A percentile compares a stretch with the other conserved stretches of the same genome.
Conservation (phyloP, 208 protist species). For the Leishmania tarentolae region DNA sequence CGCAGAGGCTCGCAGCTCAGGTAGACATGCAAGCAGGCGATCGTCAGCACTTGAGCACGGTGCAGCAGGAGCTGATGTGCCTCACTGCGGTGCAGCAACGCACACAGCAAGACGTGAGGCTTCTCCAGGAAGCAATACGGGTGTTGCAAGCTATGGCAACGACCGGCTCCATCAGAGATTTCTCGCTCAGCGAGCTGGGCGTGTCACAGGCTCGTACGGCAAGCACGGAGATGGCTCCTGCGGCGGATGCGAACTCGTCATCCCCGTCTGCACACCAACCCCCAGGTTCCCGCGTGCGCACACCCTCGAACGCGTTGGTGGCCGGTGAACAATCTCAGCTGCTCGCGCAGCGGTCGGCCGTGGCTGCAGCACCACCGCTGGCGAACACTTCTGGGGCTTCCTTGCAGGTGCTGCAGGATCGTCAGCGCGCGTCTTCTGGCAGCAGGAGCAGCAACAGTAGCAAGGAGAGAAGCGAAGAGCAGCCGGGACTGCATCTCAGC, state of each 20-base stretch:
- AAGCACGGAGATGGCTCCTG: slow-evolving; percentile 31
- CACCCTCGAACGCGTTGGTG: background rate
- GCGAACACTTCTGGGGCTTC: background rate
- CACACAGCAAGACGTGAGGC: slow-evolving; percentile 22
- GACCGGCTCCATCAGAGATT: background rate
- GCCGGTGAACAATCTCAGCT: background rate
- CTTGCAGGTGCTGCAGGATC: slow-evolving; percentile 8
- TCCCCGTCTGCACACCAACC: slow-evolving; percentile 31
- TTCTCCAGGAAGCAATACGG: slow-evolving; percentile 22
- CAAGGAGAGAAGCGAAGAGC: slow-evolving; percentile 24
- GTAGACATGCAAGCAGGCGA: slow-evolving; percentile 14
- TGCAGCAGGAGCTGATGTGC: slow-evolving; percentile 26
- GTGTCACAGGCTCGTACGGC: slow-evolving; percentile 26
- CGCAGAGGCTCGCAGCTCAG: slow-evolving; percentile 12
- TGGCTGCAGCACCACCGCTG: background rate
- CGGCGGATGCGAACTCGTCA: slow-evolving; percentile 15
- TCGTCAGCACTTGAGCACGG: slow-evolving; percentile 16
- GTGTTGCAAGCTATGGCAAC: slow-evolving; percentile 3
- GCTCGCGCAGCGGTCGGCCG: background rate
- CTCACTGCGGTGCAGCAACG: slow-evolving; percentile 18
- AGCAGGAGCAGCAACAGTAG: slow-evolving; percentile 13
- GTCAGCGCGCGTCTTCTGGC: slow-evolving; percentile 16
- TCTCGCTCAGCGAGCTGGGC: slow-evolving; percentile 13
- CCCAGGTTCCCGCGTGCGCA: background rate
- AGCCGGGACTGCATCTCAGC: slow-evolving; percentile 32